Base-by-base conservation (phyloP, 75 land plant species). In the Chamaecyparis obtusa region DNA sequence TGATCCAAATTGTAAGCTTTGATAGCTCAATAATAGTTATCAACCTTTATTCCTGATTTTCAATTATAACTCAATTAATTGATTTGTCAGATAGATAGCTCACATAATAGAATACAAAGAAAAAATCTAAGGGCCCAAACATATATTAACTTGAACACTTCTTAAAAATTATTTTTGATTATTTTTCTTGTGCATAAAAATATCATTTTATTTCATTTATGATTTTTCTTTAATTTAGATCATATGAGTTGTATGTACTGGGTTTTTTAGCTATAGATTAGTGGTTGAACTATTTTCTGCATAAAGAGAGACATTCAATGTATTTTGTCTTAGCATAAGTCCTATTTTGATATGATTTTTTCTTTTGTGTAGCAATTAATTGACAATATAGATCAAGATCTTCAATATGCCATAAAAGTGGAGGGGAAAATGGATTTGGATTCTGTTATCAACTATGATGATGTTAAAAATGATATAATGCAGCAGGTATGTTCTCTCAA, bases 381-480 rank as follows among this genome's bases (percentile, higher is more conserved):
- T 35, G 88, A 89, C 32, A 93, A 95, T 87, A 90, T 98, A 43
- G 99, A 98, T 84, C 96, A 99, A 83, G 99, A 98, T 87, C 88
- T 98, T 75, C 95, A 93, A 89, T 98, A 98, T 94, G 99, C 99
- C 27, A 95, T 98, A 84, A 91, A 85, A 90, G 96, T 94, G 60
- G 99, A 98, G 88, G 99, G 99, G 5, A 98, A 97, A 87, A 91
- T 94, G 97, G 99, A 94, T 85, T 16, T 93, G 79, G 92, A 97
- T 44, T 91, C 94, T 44, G 96, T 98, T n/a, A 87, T 90, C 74
- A 98, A 98, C 84, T 98, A 98, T 88, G 95, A 94, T 35, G 99
- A 98, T 48, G 93, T 98, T 86, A 98, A 94, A 88, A 90, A 91
- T 87, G 94, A 91, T 56, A 98, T 98, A 36, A 89, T 83, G 91